Evolutionary conservation across 306 rosid species (phyloP), one percentile per base, ranked within the genome.

Genomic region (Gastrolobium villosum): DNA sequence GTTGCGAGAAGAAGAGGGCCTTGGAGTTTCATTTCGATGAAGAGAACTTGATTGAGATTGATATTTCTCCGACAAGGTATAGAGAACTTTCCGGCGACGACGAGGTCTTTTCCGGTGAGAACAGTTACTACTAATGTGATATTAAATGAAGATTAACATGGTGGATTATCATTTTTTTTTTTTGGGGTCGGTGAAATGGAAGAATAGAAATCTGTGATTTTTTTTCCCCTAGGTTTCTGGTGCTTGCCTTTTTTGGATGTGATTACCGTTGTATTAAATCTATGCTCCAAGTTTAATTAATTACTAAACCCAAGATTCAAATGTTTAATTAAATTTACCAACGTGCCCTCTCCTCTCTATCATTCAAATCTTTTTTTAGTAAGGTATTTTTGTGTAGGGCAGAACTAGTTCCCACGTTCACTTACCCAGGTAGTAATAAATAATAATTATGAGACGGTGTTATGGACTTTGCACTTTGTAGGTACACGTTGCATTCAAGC

Each of bases 31-130:
- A 81, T 2, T 76, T 65, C 0, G 88, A 87, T 43, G 88, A 87
- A 79, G 90, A 87, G 50, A 87, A 84, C 39, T 31, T 87, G 82
- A 84, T 87, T 44, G 90, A 87, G 86, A 87, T 87, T 59, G 88
- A 87, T 60, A 84, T 87, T 84, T 84, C 84, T 49, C 88, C 84
- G 66, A 57, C 82, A 35, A 79, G 91, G 74, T 34, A 71, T 60
- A 75, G 11, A 14, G 89, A 75, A 3, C 37, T 80, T 52, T 34
- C 84, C 80, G 87, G 86, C 77, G 56, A 85, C 36, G 61, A 65
- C 14, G 77, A 59, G 40, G 20, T 1, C 10, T 74, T 72, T 48
- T 5, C 84, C 81, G 90, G 82, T 59, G 72, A 87, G 77, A 75
- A 76, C 46, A 81, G 76, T 6, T 82, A 75, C 83, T 61, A 59